Evolutionary conservation across 2,329 filamentous ascomycete genomes (phyloP).

Genomic region (Aspergillus pseudotamarii): DNA sequence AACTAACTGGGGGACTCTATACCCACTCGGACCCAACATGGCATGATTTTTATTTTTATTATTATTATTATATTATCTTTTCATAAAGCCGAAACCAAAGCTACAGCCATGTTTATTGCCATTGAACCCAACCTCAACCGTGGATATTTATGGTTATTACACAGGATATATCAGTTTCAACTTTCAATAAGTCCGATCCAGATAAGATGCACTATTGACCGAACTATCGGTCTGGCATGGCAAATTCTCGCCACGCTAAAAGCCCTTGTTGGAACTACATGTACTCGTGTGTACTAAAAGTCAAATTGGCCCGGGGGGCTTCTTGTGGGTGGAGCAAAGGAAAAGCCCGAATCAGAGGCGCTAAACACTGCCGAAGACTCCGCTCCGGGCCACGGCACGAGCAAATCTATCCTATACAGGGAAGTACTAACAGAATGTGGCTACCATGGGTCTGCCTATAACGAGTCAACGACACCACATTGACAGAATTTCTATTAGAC

Average conservation of each 20-base stretch:
- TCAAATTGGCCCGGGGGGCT: not conserved
- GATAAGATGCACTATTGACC: not conserved
- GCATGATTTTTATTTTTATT: not conserved
- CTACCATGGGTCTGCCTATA: slow-evolving; percentile 15
- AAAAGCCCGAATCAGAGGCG: slow-evolving; percentile 4
- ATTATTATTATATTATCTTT: no score
- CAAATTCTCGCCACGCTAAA: not conserved
- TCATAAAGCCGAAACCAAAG: not conserved
- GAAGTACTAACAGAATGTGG: slow-evolving; percentile 15
- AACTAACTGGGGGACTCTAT: not conserved
- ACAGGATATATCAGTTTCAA: not conserved
- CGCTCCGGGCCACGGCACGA: not conserved
- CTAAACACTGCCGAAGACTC: not conserved
- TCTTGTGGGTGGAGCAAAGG: not conserved
- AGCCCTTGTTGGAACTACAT: not conserved
- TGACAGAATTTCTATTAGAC: not conserved
- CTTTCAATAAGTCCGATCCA: not conserved
- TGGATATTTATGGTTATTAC: not conserved
- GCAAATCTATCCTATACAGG: not conserved
- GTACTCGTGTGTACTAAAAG: not conserved
- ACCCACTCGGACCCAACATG: not conserved
- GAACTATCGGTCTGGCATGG: not conserved
- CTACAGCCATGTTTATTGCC: not conserved
- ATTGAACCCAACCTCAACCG: not conserved
- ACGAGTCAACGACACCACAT: not conserved